These are phyloP conservation scores for Bipolaris zeicola DNA, from an alignment of 2,329 filamentous ascomycete genomes.

Conservation along the genomic window DNA sequence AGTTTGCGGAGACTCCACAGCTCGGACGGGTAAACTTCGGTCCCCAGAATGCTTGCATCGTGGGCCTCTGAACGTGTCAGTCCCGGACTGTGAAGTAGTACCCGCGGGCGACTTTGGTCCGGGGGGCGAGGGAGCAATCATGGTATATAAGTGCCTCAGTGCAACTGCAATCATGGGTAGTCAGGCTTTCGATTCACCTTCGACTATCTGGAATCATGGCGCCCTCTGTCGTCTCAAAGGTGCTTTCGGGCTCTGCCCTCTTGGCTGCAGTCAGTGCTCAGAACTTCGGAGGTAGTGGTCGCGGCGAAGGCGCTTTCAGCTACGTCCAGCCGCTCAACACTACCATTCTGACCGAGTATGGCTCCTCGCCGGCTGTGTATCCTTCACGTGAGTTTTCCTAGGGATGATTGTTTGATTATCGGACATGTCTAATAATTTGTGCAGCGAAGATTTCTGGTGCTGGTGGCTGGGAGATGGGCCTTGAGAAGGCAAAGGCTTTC, in stretches of 20 bases:
- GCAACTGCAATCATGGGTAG: background rate
- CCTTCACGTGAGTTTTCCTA: constrained; percentile 34
- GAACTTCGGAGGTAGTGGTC: constrained; percentile 23
- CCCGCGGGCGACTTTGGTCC: constrained; percentile 4
- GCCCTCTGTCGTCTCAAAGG: constrained; percentile 28
- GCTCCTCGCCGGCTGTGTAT: constrained; percentile 36
- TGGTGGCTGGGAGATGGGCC: constrained; percentile 41
- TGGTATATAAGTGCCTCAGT: constrained; percentile 26
- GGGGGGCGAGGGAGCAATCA: constrained; percentile 1
- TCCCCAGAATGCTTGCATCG: constrained; percentile 3
- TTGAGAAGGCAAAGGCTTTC: constrained; percentile 42
- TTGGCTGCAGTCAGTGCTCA: constrained; percentile 33
- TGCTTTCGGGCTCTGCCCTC: constrained; percentile 32
- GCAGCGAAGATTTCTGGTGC: constrained; percentile 38
- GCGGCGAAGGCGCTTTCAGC: constrained; percentile 31
- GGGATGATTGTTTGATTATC: background rate
- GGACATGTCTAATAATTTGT: constrained; percentile 45
- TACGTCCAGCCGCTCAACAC: constrained; percentile 41
- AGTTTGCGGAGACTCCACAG: constrained; percentile 20
- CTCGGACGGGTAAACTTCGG: constrained; percentile 33
- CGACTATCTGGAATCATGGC: constrained; percentile 29
- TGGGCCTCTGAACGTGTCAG: constrained; percentile 1
- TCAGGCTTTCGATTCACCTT: constrained; percentile 12
- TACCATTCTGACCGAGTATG: constrained; percentile 37
- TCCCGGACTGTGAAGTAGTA: constrained; percentile 1